phyloP scores from a whole-genome alignment of 164 flowering plant genomes.

The Macadamia integrifolia region DNA sequence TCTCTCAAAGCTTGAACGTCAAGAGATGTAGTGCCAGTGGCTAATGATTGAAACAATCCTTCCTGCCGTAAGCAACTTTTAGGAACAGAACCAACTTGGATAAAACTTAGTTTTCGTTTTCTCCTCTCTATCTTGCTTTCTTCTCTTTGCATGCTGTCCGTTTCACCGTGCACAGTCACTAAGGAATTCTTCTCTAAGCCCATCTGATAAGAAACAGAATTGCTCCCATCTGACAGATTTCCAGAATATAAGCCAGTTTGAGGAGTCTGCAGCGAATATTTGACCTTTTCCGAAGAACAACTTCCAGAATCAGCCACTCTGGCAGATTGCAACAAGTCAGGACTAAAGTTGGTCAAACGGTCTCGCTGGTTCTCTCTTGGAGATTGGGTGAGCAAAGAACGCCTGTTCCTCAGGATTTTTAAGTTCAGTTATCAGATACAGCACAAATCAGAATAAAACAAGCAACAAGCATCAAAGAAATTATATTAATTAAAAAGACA shows the following conservation, averaged over 20 bases:
- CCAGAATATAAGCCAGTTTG: constrained; percentile 17
- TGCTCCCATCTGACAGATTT: constrained; percentile 20
- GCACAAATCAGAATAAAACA: background rate
- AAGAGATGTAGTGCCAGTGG: constrained; percentile 10
- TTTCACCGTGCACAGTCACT: constrained; percentile 20
- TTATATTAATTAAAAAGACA: background rate
- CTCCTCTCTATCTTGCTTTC: constrained; percentile 28
- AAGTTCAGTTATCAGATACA: constrained; percentile 3
- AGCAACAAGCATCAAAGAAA: background rate
- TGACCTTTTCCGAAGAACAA: constrained; percentile 25
- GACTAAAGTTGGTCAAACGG: constrained; percentile 23
- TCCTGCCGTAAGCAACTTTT: constrained; percentile 33
- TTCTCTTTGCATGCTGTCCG: constrained; percentile 9
- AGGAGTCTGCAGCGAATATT: constrained; percentile 28
- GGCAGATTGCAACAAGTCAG: constrained; percentile 23
- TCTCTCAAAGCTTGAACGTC: constrained; percentile 20
- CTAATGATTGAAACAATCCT: constrained; percentile 22
- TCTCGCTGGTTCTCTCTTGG: constrained; percentile 33
- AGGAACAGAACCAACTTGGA: constrained; percentile 27
- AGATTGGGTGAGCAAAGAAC: constrained; percentile 85
- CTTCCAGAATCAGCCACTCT: constrained; percentile 27
- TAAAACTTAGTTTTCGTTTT: constrained; percentile 53
- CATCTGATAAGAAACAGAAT: constrained; percentile 16
- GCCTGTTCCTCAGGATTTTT: constrained; percentile 38
- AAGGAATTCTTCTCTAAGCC: constrained; percentile 13